phyloP scores from a whole-genome alignment of 441 rosid genomes.

The Mallotus repandus region DNA sequence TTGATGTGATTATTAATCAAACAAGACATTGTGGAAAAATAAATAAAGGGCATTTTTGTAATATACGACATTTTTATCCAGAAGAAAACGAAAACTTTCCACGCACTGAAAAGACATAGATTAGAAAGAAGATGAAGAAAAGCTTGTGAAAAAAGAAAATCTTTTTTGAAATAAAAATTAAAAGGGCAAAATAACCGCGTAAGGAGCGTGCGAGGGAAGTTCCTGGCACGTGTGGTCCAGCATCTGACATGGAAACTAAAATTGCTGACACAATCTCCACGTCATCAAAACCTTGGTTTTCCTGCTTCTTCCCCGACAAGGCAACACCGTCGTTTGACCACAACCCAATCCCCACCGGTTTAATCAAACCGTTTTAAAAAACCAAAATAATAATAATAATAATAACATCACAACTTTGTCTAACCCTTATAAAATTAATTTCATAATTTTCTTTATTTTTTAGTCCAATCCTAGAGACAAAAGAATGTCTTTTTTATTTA shows the following conservation, averaged over 20 bases:
- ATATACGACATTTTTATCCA: background rate
- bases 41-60: slow-evolving; percentile 1
- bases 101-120: background rate
- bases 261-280: slow-evolving; percentile 40
- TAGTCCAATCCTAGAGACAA: background rate
- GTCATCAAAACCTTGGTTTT: slow-evolving; percentile 34
- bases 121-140: background rate
- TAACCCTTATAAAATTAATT: background rate
- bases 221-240: slow-evolving; percentile 27
- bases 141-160: background rate
- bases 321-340: slow-evolving; percentile 20
- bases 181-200: slow-evolving; percentile 19
- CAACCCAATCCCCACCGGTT: slow-evolving; percentile 22
- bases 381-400: too few relatives aligned
- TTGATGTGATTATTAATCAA: too few relatives aligned
- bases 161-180: too few relatives aligned
- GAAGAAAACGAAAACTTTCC: background rate
- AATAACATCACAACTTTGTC: too few relatives aligned
- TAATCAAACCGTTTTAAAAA: background rate
- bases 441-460: background rate
- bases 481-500: background rate
- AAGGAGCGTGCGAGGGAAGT: slow-evolving; percentile 33
- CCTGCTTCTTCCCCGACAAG: slow-evolving; percentile 40
- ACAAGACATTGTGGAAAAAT: too few relatives aligned
- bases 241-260: background rate